Evolutionary conservation across 768 basidiomycete species (phyloP), one percentile per base, ranked within the genome.

Genomic region (Mycena capillaripes): DNA sequence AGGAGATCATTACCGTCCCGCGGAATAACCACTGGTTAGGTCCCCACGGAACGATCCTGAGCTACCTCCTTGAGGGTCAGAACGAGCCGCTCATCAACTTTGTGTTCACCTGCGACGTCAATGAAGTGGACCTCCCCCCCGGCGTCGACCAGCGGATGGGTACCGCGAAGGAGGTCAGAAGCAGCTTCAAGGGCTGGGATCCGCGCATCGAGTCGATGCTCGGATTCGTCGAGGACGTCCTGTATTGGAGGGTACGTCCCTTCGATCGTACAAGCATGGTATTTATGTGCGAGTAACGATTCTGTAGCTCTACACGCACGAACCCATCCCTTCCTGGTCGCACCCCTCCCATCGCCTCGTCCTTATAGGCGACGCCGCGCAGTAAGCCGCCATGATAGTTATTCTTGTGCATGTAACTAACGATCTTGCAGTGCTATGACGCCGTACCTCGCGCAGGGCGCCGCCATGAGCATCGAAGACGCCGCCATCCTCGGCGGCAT

Each of bases 241-340:
- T 70, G 34, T 70, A 70, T 21, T 70, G 69, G 69, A 63, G 69
- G n/a, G 69, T 70, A 36, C 46, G 61, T 55, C 21, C 34, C 7
- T 6, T 36, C n/a, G n/a, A 36, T 12, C 34, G 7, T 12, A 6
- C 34, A 6, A 36, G 34, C 7, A 36, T 36, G 34, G 7, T 36
- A 12, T 36, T 36, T 36, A 6, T 27, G n/a, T n/a, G n/a, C n/a
- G n/a, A n/a, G n/a, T n/a, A n/a, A 21, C 38, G 21, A 17, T 59
- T 17, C 16, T 32, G 1, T 25, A 70, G 69, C 69, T 86, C 30
- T 83, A 85, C 83, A 85, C 83, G 58, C 81, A 82, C 29, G 77
- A 75, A 3, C 85, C 86, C 9, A 70, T 86, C 65, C 75, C 73
- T 1, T 81, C 80, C 1, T 86, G 86, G 86, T 64, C 86, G 11